A percentile compares a stretch with the other conserved stretches of the same genome.
These are phyloP conservation scores for Aspergillaceae sp. DNA, from an alignment of 2,329 filamentous ascomycete species.

Conservation along the genomic window DNA sequence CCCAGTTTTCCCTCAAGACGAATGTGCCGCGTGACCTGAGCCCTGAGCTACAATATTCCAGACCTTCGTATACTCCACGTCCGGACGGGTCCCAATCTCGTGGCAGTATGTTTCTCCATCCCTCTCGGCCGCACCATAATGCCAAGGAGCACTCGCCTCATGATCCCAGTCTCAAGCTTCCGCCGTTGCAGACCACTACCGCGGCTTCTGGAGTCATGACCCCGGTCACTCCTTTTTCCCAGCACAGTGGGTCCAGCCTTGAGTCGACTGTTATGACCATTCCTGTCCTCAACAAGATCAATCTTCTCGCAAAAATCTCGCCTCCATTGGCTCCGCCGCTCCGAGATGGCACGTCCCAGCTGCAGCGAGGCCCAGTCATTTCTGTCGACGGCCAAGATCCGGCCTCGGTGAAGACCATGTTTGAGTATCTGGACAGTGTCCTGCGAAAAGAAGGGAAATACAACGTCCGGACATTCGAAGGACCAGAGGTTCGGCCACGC, in stretches of 20 bases:
- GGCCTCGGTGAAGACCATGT: slow-evolving; percentile 56
- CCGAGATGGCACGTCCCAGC: slow-evolving; percentile 22
- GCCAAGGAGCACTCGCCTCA: slow-evolving; percentile 27
- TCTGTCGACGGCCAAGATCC: slow-evolving; percentile 68
- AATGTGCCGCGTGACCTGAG: slow-evolving; percentile 32
- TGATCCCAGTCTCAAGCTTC: slow-evolving; percentile 44
- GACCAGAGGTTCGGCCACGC: slow-evolving; percentile 28
- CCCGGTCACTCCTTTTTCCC: slow-evolving; percentile 20
- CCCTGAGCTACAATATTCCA: slow-evolving; percentile 34
- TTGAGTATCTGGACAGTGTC: slow-evolving; percentile 52
- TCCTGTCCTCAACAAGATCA: slow-evolving; percentile 65
- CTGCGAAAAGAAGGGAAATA: slow-evolving; percentile 47
- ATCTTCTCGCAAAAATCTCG: slow-evolving; percentile 65
- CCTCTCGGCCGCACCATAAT: slow-evolving; percentile 39
- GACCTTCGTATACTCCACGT: slow-evolving; percentile 38
- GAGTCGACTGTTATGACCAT: slow-evolving; percentile 69
- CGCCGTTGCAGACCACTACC: slow-evolving; percentile 43
- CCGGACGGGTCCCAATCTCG: slow-evolving; percentile 19
- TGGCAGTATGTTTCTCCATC: slow-evolving; percentile 38
- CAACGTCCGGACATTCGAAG: slow-evolving; percentile 42
- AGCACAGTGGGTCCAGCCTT: slow-evolving; percentile 39
- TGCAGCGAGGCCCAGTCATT: slow-evolving; percentile 66
- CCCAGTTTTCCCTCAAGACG: slow-evolving; percentile 29
- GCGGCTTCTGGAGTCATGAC: slow-evolving; percentile 12
- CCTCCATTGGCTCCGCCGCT: slow-evolving; percentile 49